These are phyloP conservation scores for Amanita inopinata DNA, from an alignment of 768 basidiomycete species.

Conservation along the genomic window DNA sequence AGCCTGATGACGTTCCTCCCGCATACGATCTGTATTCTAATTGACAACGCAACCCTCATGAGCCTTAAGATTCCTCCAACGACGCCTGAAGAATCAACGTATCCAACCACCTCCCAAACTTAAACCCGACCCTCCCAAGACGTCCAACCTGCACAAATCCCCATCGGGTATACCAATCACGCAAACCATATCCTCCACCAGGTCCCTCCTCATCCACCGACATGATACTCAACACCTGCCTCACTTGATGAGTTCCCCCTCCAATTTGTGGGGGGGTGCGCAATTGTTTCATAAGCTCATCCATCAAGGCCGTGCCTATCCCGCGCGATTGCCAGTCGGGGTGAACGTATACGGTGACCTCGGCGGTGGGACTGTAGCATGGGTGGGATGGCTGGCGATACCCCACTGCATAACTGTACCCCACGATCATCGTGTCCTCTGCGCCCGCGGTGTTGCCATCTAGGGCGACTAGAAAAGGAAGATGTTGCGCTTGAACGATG, in stretches of 20 bases:
- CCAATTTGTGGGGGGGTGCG: no score
- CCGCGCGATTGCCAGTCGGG: constrained; percentile 11
- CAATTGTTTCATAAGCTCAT: background rate
- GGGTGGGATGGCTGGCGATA: constrained; percentile 12
- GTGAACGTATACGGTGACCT: constrained; percentile 15
- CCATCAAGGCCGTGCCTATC: constrained; percentile 12
- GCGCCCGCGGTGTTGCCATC: background rate
- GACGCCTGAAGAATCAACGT: constrained; percentile 14
- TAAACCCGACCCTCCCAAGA: constrained; percentile 15
- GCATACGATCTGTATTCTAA: no score
- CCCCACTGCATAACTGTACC: constrained; percentile 14
- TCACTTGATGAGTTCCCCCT: constrained; percentile 6
- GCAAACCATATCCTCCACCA: constrained; percentile 12
- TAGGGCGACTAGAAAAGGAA: no score
- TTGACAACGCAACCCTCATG: no score
- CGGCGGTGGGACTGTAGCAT: constrained; percentile 16
- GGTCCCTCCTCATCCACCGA: constrained; percentile 11
- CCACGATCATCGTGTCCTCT: constrained; percentile 9
- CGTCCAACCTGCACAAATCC: constrained; percentile 15
- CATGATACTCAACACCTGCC: constrained; percentile 15
- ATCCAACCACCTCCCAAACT: constrained; percentile 17
- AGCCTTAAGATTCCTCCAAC: no score
- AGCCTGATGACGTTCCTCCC: background rate
- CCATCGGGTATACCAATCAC: constrained; percentile 16
- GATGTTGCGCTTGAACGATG: background rate